phyloP scores from a whole-genome alignment of 176 grass and related monocot genomes.

The Melocanna baccifera region DNA sequence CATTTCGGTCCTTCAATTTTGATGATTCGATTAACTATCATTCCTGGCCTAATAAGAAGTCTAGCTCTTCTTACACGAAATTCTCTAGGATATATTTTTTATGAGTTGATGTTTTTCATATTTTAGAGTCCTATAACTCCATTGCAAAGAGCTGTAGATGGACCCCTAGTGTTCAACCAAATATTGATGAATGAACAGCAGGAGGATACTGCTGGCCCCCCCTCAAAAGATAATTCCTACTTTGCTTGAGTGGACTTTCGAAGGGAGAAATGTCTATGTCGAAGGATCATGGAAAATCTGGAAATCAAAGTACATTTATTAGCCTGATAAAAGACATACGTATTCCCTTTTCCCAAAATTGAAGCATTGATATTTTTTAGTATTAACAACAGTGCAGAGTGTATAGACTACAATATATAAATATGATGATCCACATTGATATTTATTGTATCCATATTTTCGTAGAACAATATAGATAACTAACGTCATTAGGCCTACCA shows the following conservation, averaged over 20 bases:
- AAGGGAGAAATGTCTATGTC: conserved; percentile 54
- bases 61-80: background rate
- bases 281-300: conserved; percentile 87
- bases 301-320: conserved; percentile 46
- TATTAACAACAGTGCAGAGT: background rate
- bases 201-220: conserved; percentile 29
- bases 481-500: background rate
- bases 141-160: conserved; percentile 50
- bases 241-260: conserved; percentile 63
- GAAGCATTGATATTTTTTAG: no score
- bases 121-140: conserved; percentile 64
- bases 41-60: background rate
- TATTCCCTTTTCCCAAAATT: background rate
- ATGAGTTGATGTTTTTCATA: background rate
- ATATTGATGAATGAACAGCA: conserved; percentile 44
- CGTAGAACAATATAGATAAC: background rate
- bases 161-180: conserved; percentile 57
- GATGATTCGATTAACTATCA: background rate
- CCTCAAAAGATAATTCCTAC: conserved; percentile 60
- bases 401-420: background rate
- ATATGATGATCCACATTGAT: background rate
- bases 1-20: no score
- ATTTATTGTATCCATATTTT: background rate
- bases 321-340: background rate
- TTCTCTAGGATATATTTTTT: background rate